phyloP scores from a whole-genome alignment of 306 rosid species.

The Gastrolobium villosum region DNA sequence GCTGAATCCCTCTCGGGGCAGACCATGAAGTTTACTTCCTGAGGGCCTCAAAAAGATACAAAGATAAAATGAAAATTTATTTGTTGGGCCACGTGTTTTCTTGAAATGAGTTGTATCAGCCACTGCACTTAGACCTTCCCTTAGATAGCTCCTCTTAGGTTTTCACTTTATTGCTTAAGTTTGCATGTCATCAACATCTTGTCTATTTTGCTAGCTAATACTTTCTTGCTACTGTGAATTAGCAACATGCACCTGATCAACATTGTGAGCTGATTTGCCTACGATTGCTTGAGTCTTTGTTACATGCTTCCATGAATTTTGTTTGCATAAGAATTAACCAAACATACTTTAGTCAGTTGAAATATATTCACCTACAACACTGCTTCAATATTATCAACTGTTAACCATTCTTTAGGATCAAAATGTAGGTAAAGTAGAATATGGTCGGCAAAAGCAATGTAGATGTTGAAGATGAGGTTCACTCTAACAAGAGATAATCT shows the following conservation, averaged over 20 bases:
- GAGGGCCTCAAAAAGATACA: constrained; percentile 3
- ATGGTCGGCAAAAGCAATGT: constrained; percentile 72
- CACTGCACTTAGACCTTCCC: constrained; percentile 31
- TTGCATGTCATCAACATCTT: constrained; percentile 35
- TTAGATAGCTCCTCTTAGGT: constrained; percentile 4
- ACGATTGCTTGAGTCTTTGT: constrained; percentile 4
- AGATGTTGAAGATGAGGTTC: constrained; percentile 81
- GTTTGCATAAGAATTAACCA: not conserved
- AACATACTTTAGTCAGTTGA: constrained; percentile 32
- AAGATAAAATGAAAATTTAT: constrained; percentile 23
- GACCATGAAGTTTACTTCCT: constrained; percentile 29
- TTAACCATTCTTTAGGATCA: constrained; percentile 69
- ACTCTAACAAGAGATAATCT: constrained; percentile 60
- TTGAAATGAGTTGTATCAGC: constrained; percentile 33
- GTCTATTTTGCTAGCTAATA: constrained; percentile 38
- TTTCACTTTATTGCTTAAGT: constrained; percentile 30
- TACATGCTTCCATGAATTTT: not conserved
- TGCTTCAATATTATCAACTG: constrained; percentile 47
- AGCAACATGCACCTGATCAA: not conserved
- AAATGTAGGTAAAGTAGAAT: constrained; percentile 77
- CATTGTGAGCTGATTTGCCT: constrained; percentile 12
- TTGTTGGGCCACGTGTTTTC: constrained; percentile 28
- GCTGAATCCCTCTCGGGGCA: constrained; percentile 12
- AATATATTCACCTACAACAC: constrained; percentile 37
- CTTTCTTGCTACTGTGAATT: constrained; percentile 32